Evolutionary conservation across 148 eudicot genomes (phyloP), one percentile per base, ranked within the genome.

Genomic region (Gaultheria prostrata): DNA sequence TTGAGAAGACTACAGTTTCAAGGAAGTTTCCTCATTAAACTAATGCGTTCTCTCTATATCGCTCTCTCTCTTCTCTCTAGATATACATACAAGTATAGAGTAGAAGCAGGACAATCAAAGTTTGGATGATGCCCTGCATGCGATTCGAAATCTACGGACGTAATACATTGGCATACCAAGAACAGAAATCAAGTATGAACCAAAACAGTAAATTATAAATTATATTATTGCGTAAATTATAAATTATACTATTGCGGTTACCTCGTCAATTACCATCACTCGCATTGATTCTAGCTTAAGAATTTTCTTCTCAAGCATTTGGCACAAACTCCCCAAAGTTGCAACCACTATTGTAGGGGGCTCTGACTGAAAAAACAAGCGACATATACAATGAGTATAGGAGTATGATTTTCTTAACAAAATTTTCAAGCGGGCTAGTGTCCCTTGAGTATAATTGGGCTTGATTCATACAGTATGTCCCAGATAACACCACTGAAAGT

Each of bases 211-310:
- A 21, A 79, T 46, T 63, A 13, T 11, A 24, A 24, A 63, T 3
- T 63, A 2, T 9, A 24, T 14, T 80, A 57, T 1, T 54, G 45
- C 33, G 45, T 49, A 48, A 21, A 79, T 46, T 63, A 13, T 11
- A 24, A 24, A 63, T 3, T 63, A 2, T 9, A 24, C 30, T 80
- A 57, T 1, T 54, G 45, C 33, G 45, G 49, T 85, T 90, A 94
- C 99, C 99, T 97, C 99, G 82, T 97, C 99, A 82, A 97, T 89
- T 83, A 97, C 90, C 75, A 97, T 90, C 80, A 97, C 95, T 84
- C 72, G 86, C 89, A 93, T 70, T 46, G 91, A 89, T 35, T 89
- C 91, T 86, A 97, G 92, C 88, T 92, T 92, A 51, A 97, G 77
- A 79, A 78, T 88, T 78, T 87, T 89, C 87, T 88, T 97, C 89